Evolutionary conservation across 208 protist species (phyloP).

Genomic region (Wallacemonas sp.): DNA sequence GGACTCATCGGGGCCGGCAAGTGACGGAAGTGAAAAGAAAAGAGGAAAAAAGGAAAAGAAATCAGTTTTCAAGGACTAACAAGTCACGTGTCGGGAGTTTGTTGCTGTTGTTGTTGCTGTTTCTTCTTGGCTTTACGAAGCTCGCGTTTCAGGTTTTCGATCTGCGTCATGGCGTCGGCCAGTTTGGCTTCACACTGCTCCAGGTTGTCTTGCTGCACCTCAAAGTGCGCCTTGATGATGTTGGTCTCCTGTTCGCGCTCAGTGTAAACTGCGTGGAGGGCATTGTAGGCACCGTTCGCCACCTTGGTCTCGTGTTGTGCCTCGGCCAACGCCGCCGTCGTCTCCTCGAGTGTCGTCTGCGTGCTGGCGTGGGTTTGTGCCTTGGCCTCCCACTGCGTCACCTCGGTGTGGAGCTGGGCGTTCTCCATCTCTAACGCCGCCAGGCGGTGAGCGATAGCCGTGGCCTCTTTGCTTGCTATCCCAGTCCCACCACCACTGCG

Average conservation of each 20-base stretch:
- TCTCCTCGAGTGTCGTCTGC: neutral
- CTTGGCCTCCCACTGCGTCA: neutral
- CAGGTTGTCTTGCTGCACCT: neutral
- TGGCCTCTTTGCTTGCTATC: neutral
- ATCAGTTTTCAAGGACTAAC: no score
- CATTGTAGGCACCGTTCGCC: neutral
- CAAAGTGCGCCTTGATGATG: constrained; percentile 9
- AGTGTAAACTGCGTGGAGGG: neutral
- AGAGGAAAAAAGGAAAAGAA: no score
- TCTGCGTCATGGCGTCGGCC: neutral
- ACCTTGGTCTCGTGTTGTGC: neutral
- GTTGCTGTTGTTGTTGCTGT: neutral
- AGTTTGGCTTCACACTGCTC: neutral
- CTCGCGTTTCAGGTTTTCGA: constrained; percentile 1
- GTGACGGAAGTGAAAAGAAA: no score
- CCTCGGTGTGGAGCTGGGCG: neutral
- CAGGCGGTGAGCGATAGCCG: neutral
- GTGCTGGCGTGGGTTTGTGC: neutral
- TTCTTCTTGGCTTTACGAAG: neutral
- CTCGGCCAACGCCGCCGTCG: neutral
- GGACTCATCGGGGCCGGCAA: no score
- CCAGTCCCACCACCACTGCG: neutral
- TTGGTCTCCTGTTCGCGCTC: neutral
- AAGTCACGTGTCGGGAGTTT: neutral
- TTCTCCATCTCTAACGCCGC: constrained; percentile 6